Base-by-base conservation (phyloP, 2,329 filamentous ascomycete species). In the Monosporascus sp. region DNA sequence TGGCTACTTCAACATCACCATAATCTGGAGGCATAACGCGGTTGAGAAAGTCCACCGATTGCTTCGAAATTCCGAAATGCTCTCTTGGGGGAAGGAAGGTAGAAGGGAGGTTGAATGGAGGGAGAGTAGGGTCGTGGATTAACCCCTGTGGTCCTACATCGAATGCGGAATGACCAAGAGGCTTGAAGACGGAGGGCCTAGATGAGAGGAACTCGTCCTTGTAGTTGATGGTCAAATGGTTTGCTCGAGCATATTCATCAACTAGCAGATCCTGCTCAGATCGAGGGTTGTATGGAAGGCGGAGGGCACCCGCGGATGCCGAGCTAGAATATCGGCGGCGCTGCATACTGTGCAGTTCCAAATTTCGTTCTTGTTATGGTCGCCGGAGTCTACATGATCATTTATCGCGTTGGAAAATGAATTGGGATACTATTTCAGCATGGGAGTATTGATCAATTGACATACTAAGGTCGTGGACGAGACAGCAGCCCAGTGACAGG, bases 201-300 rank as follows among this genome's bases (percentile, higher is more conserved):
- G 43, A 35, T 40, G 53, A 47, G 15, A 63, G 50, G 20, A 51
- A 46, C 8, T 50, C 22, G 37, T 58, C 51, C n/a, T 59, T 37
- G n/a, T 56, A 47, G 15, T 68, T 59, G 20, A 62, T 45, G 18
- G 65, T 57, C 40, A 68, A 43, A 43, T 48, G 50, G 26, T 65
- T 66, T 11, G 49, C 46, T 17, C 62, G 62, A 17, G 64, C 65
- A 53, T 66, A 67, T 47, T 62, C 59, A 41, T 64, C 62, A 52
- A 53, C 22, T 37, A 53, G 11, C 52, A 50, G 50, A 44, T 50
- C 18, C 15, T 48, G 37, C 17, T 53, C n/a, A 6, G 47, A n/a
- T 38, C 17, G 24, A 17, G 26, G 20, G 17, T 7, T 22, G 31
- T 26, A 24, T 28, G 28, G 38, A 3, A 28, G 15, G 3, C n/a